phyloP scores from a whole-genome alignment of 306 rosid species.

The Pachyrhizus erosus region DNA sequence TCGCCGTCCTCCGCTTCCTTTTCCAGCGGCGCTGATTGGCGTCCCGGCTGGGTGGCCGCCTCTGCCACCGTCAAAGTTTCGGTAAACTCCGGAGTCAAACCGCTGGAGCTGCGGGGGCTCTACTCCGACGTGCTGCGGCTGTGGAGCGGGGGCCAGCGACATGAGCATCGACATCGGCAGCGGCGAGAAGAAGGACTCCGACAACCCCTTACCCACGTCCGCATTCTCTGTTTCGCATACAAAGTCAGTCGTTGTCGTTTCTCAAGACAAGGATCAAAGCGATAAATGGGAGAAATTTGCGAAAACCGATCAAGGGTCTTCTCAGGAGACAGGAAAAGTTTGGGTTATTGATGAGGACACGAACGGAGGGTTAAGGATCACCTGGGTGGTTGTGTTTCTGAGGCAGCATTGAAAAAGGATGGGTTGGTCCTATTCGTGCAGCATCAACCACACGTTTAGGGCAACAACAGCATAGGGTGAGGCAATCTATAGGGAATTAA shows the following conservation, averaged over 20 bases:
- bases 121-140: slow-evolving; percentile 83
- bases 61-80: no score
- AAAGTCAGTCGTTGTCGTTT: slow-evolving; percentile 35
- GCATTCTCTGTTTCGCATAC: slow-evolving; percentile 53
- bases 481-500: slow-evolving; percentile 90
- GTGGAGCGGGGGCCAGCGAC: slow-evolving; percentile 96
- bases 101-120: slow-evolving; percentile 76
- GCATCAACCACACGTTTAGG: slow-evolving; percentile 52
- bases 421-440: slow-evolving; percentile 33
- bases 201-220: slow-evolving; percentile 58
- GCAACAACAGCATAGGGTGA: slow-evolving; percentile 68
- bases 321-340: slow-evolving; percentile 40
- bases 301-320: slow-evolving; percentile 58
- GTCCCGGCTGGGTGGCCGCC: no score
- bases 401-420: slow-evolving; percentile 32
- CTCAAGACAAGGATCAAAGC: slow-evolving; percentile 55
- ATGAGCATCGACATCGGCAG: slow-evolving; percentile 82
- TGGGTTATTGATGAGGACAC: slow-evolving; percentile 47
- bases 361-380: slow-evolving; percentile 50
- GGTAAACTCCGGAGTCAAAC: slow-evolving; percentile 58
- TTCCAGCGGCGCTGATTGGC: no score
- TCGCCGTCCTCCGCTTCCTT: no score
- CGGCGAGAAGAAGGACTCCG: slow-evolving; percentile 74
- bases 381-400: slow-evolving; percentile 41
- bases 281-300: slow-evolving; percentile 44